Evolutionary conservation across 345 rosid species (phyloP).

Genomic region (Turnera subulata): DNA sequence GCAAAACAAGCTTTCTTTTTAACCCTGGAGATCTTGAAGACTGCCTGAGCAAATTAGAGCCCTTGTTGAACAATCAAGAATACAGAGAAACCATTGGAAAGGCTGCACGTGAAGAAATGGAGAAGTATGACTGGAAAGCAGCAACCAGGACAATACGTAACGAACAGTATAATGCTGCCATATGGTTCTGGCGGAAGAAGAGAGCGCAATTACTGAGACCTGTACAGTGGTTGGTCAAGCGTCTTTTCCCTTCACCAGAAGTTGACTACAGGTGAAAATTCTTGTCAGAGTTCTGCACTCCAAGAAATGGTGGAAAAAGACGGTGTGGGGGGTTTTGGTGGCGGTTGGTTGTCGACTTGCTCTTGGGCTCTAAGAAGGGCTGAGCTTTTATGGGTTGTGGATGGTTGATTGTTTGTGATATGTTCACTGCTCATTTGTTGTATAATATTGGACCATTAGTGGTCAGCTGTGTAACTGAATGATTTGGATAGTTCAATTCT

Average conservation of each 20-base stretch:
- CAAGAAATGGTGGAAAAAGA: not conserved
- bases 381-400: not conserved
- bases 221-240: slow-evolving; percentile 60
- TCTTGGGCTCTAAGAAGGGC: slow-evolving; percentile 1
- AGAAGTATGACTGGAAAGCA: slow-evolving; percentile 93
- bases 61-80: slow-evolving; percentile 45
- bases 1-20: slow-evolving; percentile 73
- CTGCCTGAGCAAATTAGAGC: slow-evolving; percentile 65
- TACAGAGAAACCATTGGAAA: slow-evolving; percentile 67
- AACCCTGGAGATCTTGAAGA: slow-evolving; percentile 83
- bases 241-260: slow-evolving; percentile 64
- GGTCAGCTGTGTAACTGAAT: no score
- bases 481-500: no score
- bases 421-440: slow-evolving; percentile 16
- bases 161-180: slow-evolving; percentile 89
- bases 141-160: slow-evolving; percentile 83
- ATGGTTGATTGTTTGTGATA: slow-evolving; percentile 16
- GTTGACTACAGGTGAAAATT: slow-evolving; percentile 25
- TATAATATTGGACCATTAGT: no score
- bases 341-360: slow-evolving; percentile 6
- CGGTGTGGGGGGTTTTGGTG: not conserved
- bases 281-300: not conserved
- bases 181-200: slow-evolving; percentile 95
- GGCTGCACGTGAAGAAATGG: slow-evolving; percentile 85
- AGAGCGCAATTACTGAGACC: slow-evolving; percentile 74